phyloP scores from a whole-genome alignment of 345 rosid genomes.

The Dimocarpus longan region DNA sequence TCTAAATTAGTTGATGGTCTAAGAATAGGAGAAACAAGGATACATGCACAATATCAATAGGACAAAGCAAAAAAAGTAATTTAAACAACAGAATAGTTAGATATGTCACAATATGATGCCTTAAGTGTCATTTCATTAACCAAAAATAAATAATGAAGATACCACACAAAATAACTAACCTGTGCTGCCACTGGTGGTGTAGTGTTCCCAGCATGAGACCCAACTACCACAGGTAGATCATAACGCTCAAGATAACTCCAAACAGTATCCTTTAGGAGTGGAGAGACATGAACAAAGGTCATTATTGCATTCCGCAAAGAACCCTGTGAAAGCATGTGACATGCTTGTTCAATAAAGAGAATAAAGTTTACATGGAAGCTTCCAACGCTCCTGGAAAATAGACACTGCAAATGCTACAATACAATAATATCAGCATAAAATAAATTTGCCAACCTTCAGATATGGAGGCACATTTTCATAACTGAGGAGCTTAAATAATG shows the following conservation, averaged over 20 bases:
- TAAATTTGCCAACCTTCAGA: constrained; percentile 62
- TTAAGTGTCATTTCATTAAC: not conserved
- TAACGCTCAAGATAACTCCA: constrained; percentile 94
- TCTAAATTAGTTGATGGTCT: not conserved
- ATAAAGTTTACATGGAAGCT: not conserved
- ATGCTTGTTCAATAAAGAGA: constrained; percentile 10
- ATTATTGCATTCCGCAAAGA: constrained; percentile 85
- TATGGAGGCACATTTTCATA: constrained; percentile 93
- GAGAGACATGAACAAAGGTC: constrained; percentile 74
- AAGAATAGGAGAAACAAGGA: not conserved
- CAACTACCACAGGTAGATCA: constrained; percentile 93
- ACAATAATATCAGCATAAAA: constrained; percentile 14
- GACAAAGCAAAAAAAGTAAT: not conserved
- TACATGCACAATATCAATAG: constrained; percentile 1
- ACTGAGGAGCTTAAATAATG: constrained; percentile 94
- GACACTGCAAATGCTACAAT: constrained; percentile 20
- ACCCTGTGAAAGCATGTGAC: constrained; percentile 56
- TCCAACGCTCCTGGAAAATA: not conserved
- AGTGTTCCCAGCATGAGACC: constrained; percentile 50
- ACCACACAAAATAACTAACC: constrained; percentile 40
- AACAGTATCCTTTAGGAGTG: constrained; percentile 66
- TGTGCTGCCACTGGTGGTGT: constrained; percentile 58
- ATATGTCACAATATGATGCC: not conserved
- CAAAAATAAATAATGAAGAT: not conserved
- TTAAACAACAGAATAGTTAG: not conserved